phyloP scores from a whole-genome alignment of 2,329 filamentous ascomycete genomes.

The Venturia asperata region DNA sequence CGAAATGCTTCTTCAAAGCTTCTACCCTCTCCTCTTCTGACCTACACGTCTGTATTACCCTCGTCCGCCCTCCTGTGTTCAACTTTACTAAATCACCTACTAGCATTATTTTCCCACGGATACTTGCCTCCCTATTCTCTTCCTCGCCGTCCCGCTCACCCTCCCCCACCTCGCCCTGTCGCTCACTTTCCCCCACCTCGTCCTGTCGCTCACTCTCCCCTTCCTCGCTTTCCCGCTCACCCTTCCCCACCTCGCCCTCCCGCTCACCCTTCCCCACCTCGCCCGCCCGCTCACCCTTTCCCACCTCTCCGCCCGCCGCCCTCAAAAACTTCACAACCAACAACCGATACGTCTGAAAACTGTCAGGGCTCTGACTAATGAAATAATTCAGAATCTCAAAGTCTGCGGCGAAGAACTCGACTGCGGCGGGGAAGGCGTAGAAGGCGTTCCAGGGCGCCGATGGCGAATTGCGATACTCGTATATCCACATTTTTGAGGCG shows the following conservation, averaged over 20 bases:
- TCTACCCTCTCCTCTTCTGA: slow-evolving; percentile 8
- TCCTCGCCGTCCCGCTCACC: background rate
- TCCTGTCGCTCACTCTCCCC: slow-evolving; percentile 20
- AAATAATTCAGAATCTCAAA: slow-evolving; percentile 35
- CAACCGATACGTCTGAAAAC: slow-evolving; percentile 26
- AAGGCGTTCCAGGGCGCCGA: slow-evolving; percentile 47
- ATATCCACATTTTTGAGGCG: too few relatives aligned
- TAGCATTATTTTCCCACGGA: slow-evolving; percentile 9
- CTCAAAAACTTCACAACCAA: slow-evolving; percentile 36
- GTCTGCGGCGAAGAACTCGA: slow-evolving; percentile 35
- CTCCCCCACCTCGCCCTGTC: background rate
- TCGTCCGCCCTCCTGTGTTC: slow-evolving; percentile 10
- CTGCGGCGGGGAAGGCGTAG: slow-evolving; percentile 36
- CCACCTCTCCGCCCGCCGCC: background rate
- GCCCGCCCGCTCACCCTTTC: slow-evolving; percentile 20
- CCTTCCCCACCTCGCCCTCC: background rate
- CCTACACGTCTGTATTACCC: slow-evolving; percentile 1
- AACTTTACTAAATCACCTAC: background rate
- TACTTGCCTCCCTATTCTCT: slow-evolving; percentile 20
- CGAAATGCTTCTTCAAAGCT: slow-evolving; percentile 5
- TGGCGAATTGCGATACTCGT: slow-evolving; percentile 44
- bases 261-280: background rate
- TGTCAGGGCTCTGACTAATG: background rate
- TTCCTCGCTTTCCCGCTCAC: background rate
- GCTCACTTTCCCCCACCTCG: background rate